phyloP scores from a whole-genome alignment of 208 protist genomes.

The Trypanosoma melophagium region DNA sequence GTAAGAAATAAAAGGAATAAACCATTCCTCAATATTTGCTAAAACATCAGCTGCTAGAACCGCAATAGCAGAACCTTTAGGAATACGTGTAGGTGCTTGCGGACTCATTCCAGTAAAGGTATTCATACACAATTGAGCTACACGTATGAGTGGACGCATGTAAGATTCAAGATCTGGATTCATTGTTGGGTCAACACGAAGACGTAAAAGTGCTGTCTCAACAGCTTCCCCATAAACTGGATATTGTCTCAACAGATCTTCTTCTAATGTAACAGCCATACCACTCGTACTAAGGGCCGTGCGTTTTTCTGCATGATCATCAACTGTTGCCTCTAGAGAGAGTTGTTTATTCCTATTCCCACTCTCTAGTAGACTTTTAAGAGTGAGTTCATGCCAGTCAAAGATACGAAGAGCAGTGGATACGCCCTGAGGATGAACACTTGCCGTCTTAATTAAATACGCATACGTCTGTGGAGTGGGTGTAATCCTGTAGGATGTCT shows the following conservation, averaged over 20 bases:
- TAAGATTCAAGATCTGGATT: conserved; percentile 61
- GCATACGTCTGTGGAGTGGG: conserved; percentile 79
- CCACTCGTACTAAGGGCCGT: conserved; percentile 34
- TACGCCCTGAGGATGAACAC: conserved; percentile 34
- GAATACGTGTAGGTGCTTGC: conserved; percentile 64
- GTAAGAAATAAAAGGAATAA: conserved; percentile 72
- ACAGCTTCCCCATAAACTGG: conserved; percentile 63
- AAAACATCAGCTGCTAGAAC: conserved; percentile 81
- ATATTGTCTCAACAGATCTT: conserved; percentile 48
- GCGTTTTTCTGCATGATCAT: background rate
- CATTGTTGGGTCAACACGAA: conserved; percentile 53
- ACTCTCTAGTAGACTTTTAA: conserved; percentile 35
- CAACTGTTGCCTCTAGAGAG: conserved; percentile 2
- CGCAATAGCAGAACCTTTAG: conserved; percentile 45
- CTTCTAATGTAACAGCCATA: conserved; percentile 43
- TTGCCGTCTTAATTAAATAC: conserved; percentile 51
- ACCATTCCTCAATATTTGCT: conserved; percentile 67
- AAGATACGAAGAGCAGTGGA: conserved; percentile 61
- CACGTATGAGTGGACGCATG: conserved; percentile 60
- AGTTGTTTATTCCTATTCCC: background rate
- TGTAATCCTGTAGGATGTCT: conserved; percentile 50
- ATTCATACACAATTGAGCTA: conserved; percentile 83
- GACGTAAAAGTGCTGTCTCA: conserved; percentile 57
- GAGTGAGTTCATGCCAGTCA: conserved; percentile 68
- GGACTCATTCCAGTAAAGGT: conserved; percentile 62